phyloP scores from a whole-genome alignment of 1,284 basidiomycete genomes.

The Cryptococcus amylolentus region DNA sequence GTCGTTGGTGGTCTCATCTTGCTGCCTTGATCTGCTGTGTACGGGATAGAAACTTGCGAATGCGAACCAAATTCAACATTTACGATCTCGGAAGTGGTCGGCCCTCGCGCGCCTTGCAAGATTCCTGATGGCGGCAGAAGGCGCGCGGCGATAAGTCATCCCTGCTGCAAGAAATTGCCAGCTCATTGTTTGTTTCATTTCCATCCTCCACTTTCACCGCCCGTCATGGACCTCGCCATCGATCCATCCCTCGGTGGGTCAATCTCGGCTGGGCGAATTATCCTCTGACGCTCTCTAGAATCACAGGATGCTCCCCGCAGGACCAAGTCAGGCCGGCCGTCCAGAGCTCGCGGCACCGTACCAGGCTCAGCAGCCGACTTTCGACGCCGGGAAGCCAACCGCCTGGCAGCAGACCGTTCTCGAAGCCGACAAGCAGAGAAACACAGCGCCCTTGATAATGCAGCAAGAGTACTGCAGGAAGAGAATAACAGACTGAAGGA shows the following conservation, averaged over 20 bases:
- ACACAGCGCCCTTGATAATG: constrained; percentile 32
- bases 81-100: neutral
- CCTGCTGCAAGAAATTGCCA: constrained; percentile 8
- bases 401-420: constrained; percentile 47
- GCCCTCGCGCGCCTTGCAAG: neutral
- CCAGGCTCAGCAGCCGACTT: constrained; percentile 32
- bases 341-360: constrained; percentile 8
- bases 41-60: neutral
- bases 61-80: neutral
- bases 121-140: neutral
- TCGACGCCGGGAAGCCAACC: constrained; percentile 45
- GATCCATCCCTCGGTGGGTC: neutral
- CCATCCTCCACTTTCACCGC: constrained; percentile 13
- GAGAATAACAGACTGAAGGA: constrained; percentile 42
- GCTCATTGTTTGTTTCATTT: constrained; percentile 10
- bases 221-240: constrained; percentile 2
- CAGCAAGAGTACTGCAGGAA: constrained; percentile 29
- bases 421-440: constrained; percentile 39
- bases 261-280: neutral
- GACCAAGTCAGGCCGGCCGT: constrained; percentile 5
- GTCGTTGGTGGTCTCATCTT: neutral
- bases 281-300: neutral
- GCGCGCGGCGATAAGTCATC: neutral
- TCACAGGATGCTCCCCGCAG: neutral
- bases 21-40: neutral